phyloP scores from a whole-genome alignment of 768 basidiomycete genomes.

The Phylloporus rhodoxanthus region DNA sequence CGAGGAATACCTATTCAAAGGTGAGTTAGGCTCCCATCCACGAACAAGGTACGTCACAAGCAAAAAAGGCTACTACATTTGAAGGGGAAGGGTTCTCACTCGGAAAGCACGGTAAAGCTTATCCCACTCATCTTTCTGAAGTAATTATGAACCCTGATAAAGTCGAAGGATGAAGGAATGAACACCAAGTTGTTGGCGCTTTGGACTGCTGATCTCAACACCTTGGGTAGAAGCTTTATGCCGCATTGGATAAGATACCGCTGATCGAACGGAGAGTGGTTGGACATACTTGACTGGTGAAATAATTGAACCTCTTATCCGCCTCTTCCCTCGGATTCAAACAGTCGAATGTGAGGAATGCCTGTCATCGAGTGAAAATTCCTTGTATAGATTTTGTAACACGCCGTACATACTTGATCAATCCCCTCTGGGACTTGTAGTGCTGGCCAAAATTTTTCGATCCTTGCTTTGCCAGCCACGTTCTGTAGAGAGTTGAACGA shows the following conservation, averaged over 20 bases:
- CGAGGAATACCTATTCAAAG: constrained; percentile 66
- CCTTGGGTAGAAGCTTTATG: constrained; percentile 66
- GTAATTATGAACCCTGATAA: constrained; percentile 84
- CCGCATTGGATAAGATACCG: not conserved
- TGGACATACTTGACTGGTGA: constrained; percentile 68
- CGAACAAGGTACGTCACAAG: not conserved
- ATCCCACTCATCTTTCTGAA: constrained; percentile 68
- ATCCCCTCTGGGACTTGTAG: constrained; percentile 79
- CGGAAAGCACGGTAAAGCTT: constrained; percentile 80
- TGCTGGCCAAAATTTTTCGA: constrained; percentile 64
- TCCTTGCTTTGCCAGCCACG: constrained; percentile 74
- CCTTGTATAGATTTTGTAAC: not conserved
- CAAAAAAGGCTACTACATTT: not conserved
- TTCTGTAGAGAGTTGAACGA: constrained; percentile 82
- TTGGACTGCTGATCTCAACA: constrained; percentile 91
- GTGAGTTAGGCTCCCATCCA: not conserved
- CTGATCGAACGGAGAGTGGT: not conserved
- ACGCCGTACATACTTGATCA: constrained; percentile 52
- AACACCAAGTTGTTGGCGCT: constrained; percentile 85
- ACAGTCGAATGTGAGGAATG: constrained; percentile 71
- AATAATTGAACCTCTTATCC: constrained; percentile 82
- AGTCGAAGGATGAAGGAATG: constrained; percentile 94
- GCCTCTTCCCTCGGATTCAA: constrained; percentile 67
- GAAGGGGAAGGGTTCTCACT: constrained; percentile 44
- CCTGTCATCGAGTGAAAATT: constrained; percentile 35